These are phyloP conservation scores for Juncus inflexus DNA, from an alignment of 176 grass and related monocot genomes.

Conservation along the genomic window DNA sequence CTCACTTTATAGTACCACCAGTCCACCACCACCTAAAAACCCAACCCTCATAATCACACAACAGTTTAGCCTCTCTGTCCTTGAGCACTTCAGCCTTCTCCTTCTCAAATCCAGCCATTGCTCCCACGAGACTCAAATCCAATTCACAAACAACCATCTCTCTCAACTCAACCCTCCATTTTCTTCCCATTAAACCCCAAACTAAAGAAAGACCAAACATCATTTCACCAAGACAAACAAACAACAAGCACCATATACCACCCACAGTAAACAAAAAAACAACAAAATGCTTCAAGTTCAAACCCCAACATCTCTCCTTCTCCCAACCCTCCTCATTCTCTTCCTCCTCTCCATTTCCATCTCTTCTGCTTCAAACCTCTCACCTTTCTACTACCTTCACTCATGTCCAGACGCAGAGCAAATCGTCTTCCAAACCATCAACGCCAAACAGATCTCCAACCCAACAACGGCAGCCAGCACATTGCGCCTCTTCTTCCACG, in stretches of 20 bases:
- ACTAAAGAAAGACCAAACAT: constrained; percentile 1
- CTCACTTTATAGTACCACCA: too few species aligned
- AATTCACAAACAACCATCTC: neutral
- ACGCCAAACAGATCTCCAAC: constrained; percentile 69
- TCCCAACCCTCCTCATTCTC: constrained; percentile 24
- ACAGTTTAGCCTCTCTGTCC: too few species aligned
- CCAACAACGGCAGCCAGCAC: constrained; percentile 71
- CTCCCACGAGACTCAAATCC: too few species aligned
- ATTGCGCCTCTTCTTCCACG: constrained; percentile 97
- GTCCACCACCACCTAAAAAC: too few species aligned
- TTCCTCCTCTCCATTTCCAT: neutral
- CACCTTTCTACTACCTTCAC: constrained; percentile 52
- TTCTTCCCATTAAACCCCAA: constrained; percentile 6
- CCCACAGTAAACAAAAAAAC: too few species aligned
- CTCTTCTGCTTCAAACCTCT: constrained; percentile 12
- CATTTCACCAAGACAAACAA: neutral
- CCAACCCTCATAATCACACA: too few species aligned
- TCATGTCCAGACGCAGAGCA: constrained; percentile 56
- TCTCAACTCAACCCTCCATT: neutral
- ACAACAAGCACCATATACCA: too few species aligned
- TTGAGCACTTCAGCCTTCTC: too few species aligned
- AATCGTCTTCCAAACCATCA: constrained; percentile 56
- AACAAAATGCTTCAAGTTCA: too few species aligned
- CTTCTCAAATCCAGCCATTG: too few species aligned
- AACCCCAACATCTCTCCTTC: neutral